Base-by-base conservation (phyloP, 371 early-diverging fungal genomes). In the Mortierella sp. region DNA sequence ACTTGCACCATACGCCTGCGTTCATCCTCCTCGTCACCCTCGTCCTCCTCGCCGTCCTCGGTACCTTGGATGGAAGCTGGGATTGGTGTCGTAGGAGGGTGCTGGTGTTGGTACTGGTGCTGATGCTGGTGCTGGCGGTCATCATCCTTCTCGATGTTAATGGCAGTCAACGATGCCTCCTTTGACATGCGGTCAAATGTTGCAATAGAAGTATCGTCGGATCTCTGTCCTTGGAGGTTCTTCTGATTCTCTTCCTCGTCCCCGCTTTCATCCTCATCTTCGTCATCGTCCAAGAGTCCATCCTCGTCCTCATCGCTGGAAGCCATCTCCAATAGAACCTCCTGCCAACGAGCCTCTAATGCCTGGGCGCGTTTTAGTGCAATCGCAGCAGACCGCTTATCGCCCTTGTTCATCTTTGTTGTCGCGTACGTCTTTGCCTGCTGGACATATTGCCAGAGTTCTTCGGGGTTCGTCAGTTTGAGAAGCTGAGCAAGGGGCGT, bases 241-340 rank as follows among this genome's bases (percentile, higher is more conserved):
- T 63, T 30, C 21, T 23, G 39, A 0, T 7, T 19, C 34, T 24
- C 32, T 15, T 32, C 39, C 37, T 62, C 64, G 9, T 44, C 42
- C 8, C 49, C 62, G 0, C 53, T 60, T 6, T 59, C 64, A 6
- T 64, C 60, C n/a, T 60, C 68, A 19, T 62, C 68, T 1, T 73
- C 75, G 8, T 75, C 70, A 32, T 76, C 76, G 12, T 63, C 64
- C 53, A 76, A 37, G 1, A 76, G 44, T 32, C 43, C 65, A 39
- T 76, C 76, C 14, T 68, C 70, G 12, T 69, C 70, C 21, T 65
- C 76, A n/a, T 64, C 76, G 26, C 76, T 76, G 17, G 76, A 76
- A 0, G 70, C 76, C 65, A 76, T 51, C 58, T 76, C 76, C 27
- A 76, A 27, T 53, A 76, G 27, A 43, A 76, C 34, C 34, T 76